Base-by-base conservation (phyloP, 225 moss, liverwort and hornwort species). In the Anthoceros angustus region DNA sequence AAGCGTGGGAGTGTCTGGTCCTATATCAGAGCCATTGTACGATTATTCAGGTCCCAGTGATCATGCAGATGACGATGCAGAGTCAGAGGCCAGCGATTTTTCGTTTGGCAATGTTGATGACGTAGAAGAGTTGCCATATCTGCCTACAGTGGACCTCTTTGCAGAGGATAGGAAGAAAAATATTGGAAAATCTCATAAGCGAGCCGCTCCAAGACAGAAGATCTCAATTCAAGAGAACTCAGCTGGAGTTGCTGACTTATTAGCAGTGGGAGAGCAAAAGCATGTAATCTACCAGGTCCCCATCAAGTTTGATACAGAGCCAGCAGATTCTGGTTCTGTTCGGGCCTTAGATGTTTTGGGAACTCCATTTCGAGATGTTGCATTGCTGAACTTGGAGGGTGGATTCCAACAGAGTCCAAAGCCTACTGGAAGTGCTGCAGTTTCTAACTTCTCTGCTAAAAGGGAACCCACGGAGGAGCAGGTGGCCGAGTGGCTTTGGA, bases 401-500 rank as follows among this genome's bases (percentile, higher is more conserved):
- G 55, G 70, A 63, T 24, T 43, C 4, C 32, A 32, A 63, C 39
- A 40, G 42, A 11, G 65, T 62, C 43, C 67, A 68, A 14, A 73
- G 39, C 72, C 78, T 67, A 64, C 63, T 65, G 26, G 78, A 75
- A 69, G 32, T 32, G 32, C 74, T 71, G 25, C 67, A 64, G 63
- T 62, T 72, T 65, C 71, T 76, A 48, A 86, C 87, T 64, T 76
- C 82, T 7, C 72, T 82, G 49, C 76, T 82, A 64, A 77, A 76
- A 20, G 70, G 78, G 64, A 72, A 71, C 83, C 73, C 6, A 77
- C 46, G 40, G 73, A 74, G 25, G 82, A 83, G 73, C 74, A 80
- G 72, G 80, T 82, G 4, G 80, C 88, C 11, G 85, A 83, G 18
- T 92, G 92, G 92, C 66, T 88, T 25, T 88, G 92, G 88, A 85